These are phyloP conservation scores for Penicillium glabrum DNA, from an alignment of 2,329 filamentous ascomycete species.

Conservation along the genomic window DNA sequence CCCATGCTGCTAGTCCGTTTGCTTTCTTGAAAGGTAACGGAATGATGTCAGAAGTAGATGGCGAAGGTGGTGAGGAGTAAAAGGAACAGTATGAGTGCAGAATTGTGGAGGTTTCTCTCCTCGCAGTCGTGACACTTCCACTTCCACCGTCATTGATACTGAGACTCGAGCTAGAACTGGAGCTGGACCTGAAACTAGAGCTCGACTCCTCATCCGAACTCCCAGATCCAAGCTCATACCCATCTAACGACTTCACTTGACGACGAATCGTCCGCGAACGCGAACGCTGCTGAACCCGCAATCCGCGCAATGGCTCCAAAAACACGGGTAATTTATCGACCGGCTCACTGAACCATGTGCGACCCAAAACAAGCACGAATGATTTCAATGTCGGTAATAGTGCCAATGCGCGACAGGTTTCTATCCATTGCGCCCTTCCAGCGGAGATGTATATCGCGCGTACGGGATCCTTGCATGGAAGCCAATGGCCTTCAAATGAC, in stretches of 20 bases:
- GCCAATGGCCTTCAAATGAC: slow-evolving; percentile 42
- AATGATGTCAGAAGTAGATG: background rate
- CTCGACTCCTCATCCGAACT: background rate
- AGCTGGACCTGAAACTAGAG: background rate
- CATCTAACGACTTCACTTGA: background rate
- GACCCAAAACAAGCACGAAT: slow-evolving; percentile 33
- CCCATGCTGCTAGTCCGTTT: slow-evolving; percentile 22
- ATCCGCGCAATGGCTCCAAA: slow-evolving; percentile 33
- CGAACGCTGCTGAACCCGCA: slow-evolving; percentile 18
- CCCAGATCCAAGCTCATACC: background rate
- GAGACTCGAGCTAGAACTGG: background rate
- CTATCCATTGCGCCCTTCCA: slow-evolving; percentile 37
- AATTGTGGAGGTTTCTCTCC: background rate
- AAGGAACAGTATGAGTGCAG: background rate
- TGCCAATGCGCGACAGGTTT: slow-evolving; percentile 32
- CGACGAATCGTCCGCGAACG: background rate
- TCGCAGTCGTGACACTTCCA: background rate
- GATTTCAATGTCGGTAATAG: slow-evolving; percentile 26
- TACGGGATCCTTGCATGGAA: slow-evolving; percentile 41
- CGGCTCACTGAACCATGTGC: slow-evolving; percentile 39
- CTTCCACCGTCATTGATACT: background rate
- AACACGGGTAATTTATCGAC: slow-evolving; percentile 38
- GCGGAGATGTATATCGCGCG: slow-evolving; percentile 39
- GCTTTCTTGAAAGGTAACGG: background rate
- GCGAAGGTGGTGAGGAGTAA: background rate